These are phyloP conservation scores for Perkinsus marinus DNA, from an alignment of 169 alveolate species.

Conservation along the genomic window DNA sequence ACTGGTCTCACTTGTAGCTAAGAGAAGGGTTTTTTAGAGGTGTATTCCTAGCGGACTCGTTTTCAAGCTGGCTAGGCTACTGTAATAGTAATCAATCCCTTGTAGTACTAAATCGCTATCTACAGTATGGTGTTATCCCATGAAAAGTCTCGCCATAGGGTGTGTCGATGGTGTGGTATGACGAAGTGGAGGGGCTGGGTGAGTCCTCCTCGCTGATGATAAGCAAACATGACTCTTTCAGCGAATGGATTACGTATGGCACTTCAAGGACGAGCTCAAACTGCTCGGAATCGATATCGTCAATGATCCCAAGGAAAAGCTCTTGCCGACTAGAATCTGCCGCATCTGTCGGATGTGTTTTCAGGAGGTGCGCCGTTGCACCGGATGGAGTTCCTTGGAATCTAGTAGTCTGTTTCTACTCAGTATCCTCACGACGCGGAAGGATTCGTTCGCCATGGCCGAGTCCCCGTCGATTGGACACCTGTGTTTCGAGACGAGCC, in stretches of 20 bases:
- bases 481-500: neutral
- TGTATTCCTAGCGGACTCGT: no score
- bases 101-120: no score
- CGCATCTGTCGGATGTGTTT: neutral
- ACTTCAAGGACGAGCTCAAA: neutral
- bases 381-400: neutral
- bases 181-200: neutral
- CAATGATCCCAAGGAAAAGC: neutral
- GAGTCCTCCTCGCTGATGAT: neutral
- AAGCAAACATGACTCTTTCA: neutral
- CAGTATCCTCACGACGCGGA: neutral
- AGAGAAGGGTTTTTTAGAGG: no score
- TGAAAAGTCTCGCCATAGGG: neutral
- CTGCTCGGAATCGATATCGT: neutral
- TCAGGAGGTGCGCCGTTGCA: neutral
- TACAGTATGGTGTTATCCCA: neutral
- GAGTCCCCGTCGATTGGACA: neutral
- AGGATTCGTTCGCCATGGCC: neutral
- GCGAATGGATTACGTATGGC: neutral
- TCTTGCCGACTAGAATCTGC: neutral
- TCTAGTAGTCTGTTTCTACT: neutral
- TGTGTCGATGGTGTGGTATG: neutral
- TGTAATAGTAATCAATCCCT: no score
- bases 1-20: no score
- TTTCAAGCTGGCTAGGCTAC: no score